A percentile compares a stretch with the other conserved stretches of the same genome.
These are phyloP conservation scores for Fusarium burgessii DNA, from an alignment of 2,329 filamentous ascomycete genomes.

Conservation along the genomic window DNA sequence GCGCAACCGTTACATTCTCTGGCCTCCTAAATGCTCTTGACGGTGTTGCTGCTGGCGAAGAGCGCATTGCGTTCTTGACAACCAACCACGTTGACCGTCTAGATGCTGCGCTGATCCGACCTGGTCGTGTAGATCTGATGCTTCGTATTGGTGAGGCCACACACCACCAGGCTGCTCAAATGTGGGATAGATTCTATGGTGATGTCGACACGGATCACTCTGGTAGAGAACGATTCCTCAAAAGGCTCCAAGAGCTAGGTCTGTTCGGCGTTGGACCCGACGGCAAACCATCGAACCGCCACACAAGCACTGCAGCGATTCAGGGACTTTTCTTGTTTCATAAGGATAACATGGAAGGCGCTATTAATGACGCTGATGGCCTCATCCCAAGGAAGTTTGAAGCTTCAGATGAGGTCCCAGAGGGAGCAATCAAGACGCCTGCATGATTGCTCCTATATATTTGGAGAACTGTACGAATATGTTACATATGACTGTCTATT, in stretches of 20 bases:
- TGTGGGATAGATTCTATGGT: conserved; percentile 97
- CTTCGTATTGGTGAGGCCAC: conserved; percentile 90
- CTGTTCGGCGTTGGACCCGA: conserved; percentile 72
- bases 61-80: conserved; percentile 92
- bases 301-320: conserved; percentile 88
- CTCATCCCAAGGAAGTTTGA: conserved; percentile 70
- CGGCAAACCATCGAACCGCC: conserved; percentile 59
- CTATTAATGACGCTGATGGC: conserved; percentile 81
- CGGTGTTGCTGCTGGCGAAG: conserved; percentile 93
- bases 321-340: conserved; percentile 97
- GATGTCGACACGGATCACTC: conserved; percentile 76
- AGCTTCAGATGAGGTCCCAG: conserved; percentile 54
- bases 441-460: conserved; percentile 45
- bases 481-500: conserved; percentile 28
- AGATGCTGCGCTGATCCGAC: conserved; percentile 88
- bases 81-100: conserved; percentile 94
- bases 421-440: conserved; percentile 57
- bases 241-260: conserved; percentile 75
- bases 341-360: conserved; percentile 89
- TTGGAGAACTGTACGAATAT: conserved; percentile 21
- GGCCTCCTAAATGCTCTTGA: conserved; percentile 88
- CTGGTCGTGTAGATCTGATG: conserved; percentile 94
- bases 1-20: conserved; percentile 93
- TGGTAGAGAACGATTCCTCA: conserved; percentile 76
- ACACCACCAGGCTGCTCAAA: conserved; percentile 81